phyloP scores from a whole-genome alignment of 495 filamentous ascomycete species.

The Neurospora sp. region DNA sequence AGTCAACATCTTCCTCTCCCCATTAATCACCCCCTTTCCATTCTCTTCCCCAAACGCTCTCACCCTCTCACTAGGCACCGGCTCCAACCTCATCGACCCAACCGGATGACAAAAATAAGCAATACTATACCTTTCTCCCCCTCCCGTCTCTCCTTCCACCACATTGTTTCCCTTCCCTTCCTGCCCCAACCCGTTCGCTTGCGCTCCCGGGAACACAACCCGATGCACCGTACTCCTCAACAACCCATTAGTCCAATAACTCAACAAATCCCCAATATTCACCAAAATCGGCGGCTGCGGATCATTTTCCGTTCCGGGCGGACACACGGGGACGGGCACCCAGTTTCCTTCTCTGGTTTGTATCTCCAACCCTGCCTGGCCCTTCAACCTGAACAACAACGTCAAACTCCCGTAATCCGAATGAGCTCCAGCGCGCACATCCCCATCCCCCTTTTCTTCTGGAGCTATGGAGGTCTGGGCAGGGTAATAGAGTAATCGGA shows the following conservation, averaged over 20 bases:
- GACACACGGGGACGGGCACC: constrained; percentile 52
- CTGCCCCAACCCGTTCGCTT: no score
- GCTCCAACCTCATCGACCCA: constrained; percentile 53
- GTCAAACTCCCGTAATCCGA: constrained; percentile 88
- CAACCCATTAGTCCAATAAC: constrained; percentile 83
- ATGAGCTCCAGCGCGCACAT: constrained; percentile 77
- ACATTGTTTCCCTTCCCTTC: background rate
- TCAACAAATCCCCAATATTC: constrained; percentile 86
- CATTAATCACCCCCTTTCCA: constrained; percentile 26
- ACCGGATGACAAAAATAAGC: constrained; percentile 89
- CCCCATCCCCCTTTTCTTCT: constrained; percentile 30
- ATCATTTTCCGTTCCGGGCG: constrained; percentile 40
- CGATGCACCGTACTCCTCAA: constrained; percentile 80
- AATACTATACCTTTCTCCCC: constrained; percentile 61
- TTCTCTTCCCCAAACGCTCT: constrained; percentile 8
- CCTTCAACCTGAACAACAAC: constrained; percentile 72
- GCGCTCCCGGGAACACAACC: constrained; percentile 60
- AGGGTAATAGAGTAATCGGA: constrained; percentile 77
- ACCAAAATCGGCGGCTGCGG: constrained; percentile 69
- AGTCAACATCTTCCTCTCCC: constrained; percentile 55
- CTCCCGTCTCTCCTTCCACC: constrained; percentile 42
- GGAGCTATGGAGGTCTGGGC: constrained; percentile 16
- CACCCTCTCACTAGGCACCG: constrained; percentile 60
- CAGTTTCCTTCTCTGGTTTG: constrained; percentile 47
- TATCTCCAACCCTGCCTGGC: constrained; percentile 82